Base-by-base conservation (phyloP, 1,284 basidiomycete genomes). In the Ustilago hordei region DNA sequence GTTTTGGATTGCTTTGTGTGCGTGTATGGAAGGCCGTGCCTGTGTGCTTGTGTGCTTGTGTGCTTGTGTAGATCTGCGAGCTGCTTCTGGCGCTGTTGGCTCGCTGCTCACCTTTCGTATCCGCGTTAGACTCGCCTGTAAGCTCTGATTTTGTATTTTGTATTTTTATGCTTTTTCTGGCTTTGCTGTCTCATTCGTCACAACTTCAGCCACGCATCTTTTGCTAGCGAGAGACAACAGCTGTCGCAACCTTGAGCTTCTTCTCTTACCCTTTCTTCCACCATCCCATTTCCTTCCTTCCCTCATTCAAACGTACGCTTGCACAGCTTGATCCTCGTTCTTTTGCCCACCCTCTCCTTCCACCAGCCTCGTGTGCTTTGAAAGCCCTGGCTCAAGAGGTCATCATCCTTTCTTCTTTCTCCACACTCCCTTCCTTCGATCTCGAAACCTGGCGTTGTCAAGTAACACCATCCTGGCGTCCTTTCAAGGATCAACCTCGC, bases 291-390 rank as follows among this genome's bases (percentile, higher is more conserved):
- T 52, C 56, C 38, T 38, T 35, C 54, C 41, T 19, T 31, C 39
- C 23, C 23, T 28, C 23, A 28, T 28, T 28, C 39, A 28, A 50
- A 23, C 31, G 31, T 39, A 45, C 67, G 23, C 35, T 59, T 35
- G 52, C 55, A 58, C 56, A 67, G 69, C 64, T 72, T 66, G 69
- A 63, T 52, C 57, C 60, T 67, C 69, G 56, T 67, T 57, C 55
- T 36, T 35, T 19, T 38, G n/a, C 31, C 17, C 11, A 7, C 48
- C 28, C n/a, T 47, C 19, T 43, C 41, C 15, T 19, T 28, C 53
- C 8, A 60, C 45, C 52, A 59, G 66, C 60, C 52, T 48, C 1
- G 31, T 48, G 70, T 67, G 70, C 64, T 73, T 73, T 67, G 70
- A 73, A 64, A 73, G 70, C 61, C 47, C 57, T 55, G 57, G 63